A percentile compares a stretch with the other conserved stretches of the same genome.
phyloP scores from a whole-genome alignment of 257 asterid genomes.

The Solanum piurae region DNA sequence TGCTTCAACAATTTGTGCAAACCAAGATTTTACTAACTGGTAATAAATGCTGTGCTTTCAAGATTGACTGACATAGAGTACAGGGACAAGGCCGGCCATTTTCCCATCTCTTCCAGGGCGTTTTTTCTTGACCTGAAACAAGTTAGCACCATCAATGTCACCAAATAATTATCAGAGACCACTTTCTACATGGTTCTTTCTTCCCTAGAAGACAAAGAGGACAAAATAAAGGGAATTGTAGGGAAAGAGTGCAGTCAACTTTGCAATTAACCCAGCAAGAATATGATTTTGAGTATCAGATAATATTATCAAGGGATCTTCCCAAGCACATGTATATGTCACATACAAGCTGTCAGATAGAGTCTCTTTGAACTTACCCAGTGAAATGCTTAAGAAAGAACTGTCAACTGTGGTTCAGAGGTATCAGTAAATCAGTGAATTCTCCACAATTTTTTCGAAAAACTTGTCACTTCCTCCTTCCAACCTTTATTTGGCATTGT shows the following conservation, averaged over 20 bases:
- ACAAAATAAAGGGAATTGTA: not conserved
- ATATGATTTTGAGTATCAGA: not conserved
- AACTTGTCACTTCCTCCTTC: not conserved
- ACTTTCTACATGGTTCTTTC: not conserved
- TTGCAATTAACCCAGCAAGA: not conserved
- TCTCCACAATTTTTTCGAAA: not conserved
- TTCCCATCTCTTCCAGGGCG: conserved; percentile 97
- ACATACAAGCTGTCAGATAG: not conserved
- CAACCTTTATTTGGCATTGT: not conserved
- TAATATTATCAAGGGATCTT: not conserved
- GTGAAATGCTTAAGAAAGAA: not conserved
- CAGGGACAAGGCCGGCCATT: conserved; percentile 96
- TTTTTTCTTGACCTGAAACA: conserved; percentile 85
- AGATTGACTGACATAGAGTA: conserved; percentile 80
- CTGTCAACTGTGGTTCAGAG: not conserved
- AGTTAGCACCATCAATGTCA: not conserved
- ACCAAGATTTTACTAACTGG: not conserved
- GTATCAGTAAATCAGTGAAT: not conserved
- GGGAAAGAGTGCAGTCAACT: not conserved
- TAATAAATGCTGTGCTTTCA: conserved; percentile 11
- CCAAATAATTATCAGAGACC: not conserved
- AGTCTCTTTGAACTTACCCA: not conserved
- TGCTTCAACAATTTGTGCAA: not conserved
- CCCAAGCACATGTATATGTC: not conserved
- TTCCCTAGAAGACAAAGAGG: not conserved